phyloP scores from a whole-genome alignment of 2,329 filamentous ascomycete genomes.

The Periglandula ipomoeae region DNA sequence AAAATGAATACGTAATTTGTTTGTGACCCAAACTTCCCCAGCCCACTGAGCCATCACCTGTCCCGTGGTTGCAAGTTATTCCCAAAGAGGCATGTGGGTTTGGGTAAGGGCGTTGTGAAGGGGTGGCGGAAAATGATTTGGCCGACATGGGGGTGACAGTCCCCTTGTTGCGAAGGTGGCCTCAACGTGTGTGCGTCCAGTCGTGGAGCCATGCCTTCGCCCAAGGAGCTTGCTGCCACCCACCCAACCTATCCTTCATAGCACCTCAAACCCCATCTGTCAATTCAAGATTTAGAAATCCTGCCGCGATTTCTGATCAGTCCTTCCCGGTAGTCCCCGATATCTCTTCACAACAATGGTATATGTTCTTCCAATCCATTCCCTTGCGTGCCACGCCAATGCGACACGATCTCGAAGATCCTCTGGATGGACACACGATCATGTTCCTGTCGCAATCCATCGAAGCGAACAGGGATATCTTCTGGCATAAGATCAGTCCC shows the following conservation, averaged over 20 bases:
- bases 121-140: conserved; percentile 25
- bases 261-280: conserved; percentile 10
- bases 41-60: too few relatives aligned
- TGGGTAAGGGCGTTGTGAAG: background rate
- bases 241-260: conserved; percentile 7
- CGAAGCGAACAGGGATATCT: background rate
- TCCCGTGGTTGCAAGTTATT: too few relatives aligned
- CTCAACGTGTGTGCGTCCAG: conserved; percentile 23
- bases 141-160: conserved; percentile 15
- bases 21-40: too few relatives aligned
- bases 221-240: conserved; percentile 13
- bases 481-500: background rate
- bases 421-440: background rate
- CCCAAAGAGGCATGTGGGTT: background rate
- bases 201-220: conserved; percentile 15
- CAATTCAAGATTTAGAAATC: conserved; percentile 19
- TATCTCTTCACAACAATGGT: conserved; percentile 22
- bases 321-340: conserved; percentile 10
- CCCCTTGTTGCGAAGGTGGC: conserved; percentile 33
- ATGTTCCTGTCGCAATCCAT: conserved; percentile 1
- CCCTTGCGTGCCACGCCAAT: background rate
- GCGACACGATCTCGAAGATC: background rate
- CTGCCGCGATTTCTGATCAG: conserved; percentile 25
- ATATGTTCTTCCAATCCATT: conserved; percentile 9
- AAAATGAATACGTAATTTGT: background rate